Evolutionary conservation across 2,329 filamentous ascomycete species (phyloP), one percentile per base, ranked within the genome.

Genomic region (Fusarium sp.): DNA sequence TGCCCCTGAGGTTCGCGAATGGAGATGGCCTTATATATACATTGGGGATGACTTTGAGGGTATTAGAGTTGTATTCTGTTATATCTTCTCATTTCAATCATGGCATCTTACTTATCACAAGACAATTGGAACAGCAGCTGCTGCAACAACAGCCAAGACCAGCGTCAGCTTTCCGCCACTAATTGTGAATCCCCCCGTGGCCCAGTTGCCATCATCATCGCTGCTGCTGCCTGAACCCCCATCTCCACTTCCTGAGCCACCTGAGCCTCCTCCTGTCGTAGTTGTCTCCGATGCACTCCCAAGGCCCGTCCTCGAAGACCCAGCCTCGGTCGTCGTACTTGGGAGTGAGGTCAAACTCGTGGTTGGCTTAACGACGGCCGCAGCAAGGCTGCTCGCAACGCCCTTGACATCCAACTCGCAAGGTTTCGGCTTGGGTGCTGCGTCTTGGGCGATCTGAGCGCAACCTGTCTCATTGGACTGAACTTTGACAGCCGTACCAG

Each of bases 241-340:
- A 3, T 37, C 52, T 57, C 31, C 31, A 57, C 22, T 34, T 57
- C n/a, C 52, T 24, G 52, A 57, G 9, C 16, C 34, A 27, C 20
- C 54, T 24, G 20, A 37, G 8, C 74, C 94, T 94, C 18, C 94
- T 40, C 45, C 29, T 8, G 57, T 57, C 4, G 22, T 52, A 5
- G 34, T 56, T 10, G 69, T 3, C 4, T 47, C 34, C 18, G 31
- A 29, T 18, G 24, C 22, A 9, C n/a, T 20, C 14, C 37, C 45
- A 2, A 34, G 29, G 13, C 29, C 38, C 94, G 60, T 59, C 8
- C 9, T 61, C 14, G 42, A 57, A 18, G 24, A 18, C 20, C 13
- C 47, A 35, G 8, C 56, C 13, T 69, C 60, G 6, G 57, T 62
- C 7, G 69, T 65, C 31, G 69, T 69, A 29, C 64, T 62, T 2